Conservation (phyloP, 768 basidiomycete genomes). For the Mycena venus region DNA sequence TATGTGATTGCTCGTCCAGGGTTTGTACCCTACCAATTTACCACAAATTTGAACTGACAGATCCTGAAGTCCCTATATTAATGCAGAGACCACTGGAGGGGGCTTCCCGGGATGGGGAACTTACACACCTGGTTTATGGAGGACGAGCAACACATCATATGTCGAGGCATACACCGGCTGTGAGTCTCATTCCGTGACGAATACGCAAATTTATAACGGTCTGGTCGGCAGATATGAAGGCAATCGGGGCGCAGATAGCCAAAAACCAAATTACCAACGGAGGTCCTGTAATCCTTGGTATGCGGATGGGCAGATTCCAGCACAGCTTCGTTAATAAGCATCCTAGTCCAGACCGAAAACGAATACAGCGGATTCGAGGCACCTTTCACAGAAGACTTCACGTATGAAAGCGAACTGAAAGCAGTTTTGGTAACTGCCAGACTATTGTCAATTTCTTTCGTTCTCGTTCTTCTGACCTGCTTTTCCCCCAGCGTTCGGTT, state of each 20-base stretch:
- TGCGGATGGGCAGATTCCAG: background rate
- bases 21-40: slow-evolving; percentile 40
- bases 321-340: background rate
- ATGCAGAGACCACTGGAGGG: slow-evolving; percentile 60
- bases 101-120: slow-evolving; percentile 73
- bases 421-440: slow-evolving; percentile 45
- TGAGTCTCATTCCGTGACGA: background rate
- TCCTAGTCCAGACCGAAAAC: slow-evolving; percentile 59
- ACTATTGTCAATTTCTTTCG: background rate
- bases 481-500: slow-evolving; percentile 48
- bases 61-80: slow-evolving; percentile 54
- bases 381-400: slow-evolving; percentile 56
- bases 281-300: slow-evolving; percentile 62
- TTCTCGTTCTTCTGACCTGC: background rate
- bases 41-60: background rate
- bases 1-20: slow-evolving; percentile 68
- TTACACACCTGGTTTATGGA: slow-evolving; percentile 61
- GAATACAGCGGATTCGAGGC: slow-evolving; percentile 61
- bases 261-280: slow-evolving; percentile 71
- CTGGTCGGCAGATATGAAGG: slow-evolving; percentile 54
- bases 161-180: slow-evolving; percentile 62
- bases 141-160: slow-evolving; percentile 56
- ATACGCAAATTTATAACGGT: background rate
- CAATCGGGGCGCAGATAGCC: slow-evolving; percentile 60
- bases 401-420: slow-evolving; percentile 52